These are phyloP conservation scores for Simmondsia chinensis DNA, from an alignment of 148 eudicot genomes.

Conservation along the genomic window DNA sequence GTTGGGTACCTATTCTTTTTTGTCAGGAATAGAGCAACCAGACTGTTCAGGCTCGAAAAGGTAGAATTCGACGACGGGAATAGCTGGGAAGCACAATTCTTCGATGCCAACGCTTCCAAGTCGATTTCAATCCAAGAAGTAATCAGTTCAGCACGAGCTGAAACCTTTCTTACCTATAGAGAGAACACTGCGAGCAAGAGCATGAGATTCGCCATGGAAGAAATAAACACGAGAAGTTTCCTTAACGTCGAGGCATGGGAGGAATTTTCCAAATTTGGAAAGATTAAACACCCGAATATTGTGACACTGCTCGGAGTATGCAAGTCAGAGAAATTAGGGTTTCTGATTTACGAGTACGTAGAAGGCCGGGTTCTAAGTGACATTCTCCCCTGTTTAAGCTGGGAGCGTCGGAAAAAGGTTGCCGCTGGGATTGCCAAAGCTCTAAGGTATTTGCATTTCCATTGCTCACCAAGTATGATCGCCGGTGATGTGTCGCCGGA, in stretches of 20 bases:
- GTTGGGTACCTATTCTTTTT: conserved; percentile 7
- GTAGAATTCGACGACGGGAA: conserved; percentile 36
- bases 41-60: conserved; percentile 10
- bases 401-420: conserved; percentile 41
- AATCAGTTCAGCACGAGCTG: too few species aligned
- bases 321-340: conserved; percentile 29
- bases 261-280: conserved; percentile 27
- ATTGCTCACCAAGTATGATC: conserved; percentile 24
- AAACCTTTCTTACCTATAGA: not conserved
- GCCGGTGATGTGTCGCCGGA: conserved; percentile 50
- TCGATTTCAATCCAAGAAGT: conserved; percentile 31
- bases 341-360: conserved; percentile 40
- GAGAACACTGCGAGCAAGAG: not conserved
- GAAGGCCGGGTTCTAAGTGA: conserved; percentile 53
- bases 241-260: conserved; percentile 16
- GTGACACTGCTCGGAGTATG: conserved; percentile 39
- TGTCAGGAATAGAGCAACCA: conserved; percentile 8
- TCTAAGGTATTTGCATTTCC: conserved; percentile 40
- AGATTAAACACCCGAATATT: conserved; percentile 46
- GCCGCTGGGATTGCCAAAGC: conserved; percentile 61
- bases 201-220: conserved; percentile 25
- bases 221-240: conserved; percentile 9
- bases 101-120: conserved; percentile 27
- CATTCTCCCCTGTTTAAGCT: conserved; percentile 28
- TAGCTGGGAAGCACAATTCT: conserved; percentile 50